These are phyloP conservation scores for Phytopythium vexans DNA, from an alignment of 352 stramenopile genomes.

Conservation along the genomic window DNA sequence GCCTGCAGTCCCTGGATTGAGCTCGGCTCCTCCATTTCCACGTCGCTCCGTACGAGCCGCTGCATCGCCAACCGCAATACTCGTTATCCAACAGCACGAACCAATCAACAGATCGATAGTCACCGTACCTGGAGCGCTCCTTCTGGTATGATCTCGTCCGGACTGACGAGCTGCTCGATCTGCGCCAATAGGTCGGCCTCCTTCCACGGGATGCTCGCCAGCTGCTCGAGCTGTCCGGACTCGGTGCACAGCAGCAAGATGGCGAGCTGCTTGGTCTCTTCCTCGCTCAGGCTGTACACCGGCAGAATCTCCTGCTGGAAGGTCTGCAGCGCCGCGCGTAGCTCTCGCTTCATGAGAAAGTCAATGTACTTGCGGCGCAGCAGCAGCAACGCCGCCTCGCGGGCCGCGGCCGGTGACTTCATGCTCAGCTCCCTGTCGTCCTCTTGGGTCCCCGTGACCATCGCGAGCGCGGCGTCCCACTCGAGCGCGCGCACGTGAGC, in stretches of 20 bases:
- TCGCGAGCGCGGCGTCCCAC: conserved; percentile 55
- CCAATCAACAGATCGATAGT: neutral
- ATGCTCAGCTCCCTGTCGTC: conserved; percentile 19
- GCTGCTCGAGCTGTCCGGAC: conserved; percentile 26
- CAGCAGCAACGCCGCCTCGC: conserved; percentile 46
- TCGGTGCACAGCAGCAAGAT: conserved; percentile 57
- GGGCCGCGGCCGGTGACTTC: conserved; percentile 34
- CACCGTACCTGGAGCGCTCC: conserved; percentile 43
- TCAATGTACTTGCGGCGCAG: conserved; percentile 72
- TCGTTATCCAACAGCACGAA: neutral
- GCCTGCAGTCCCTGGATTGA: conserved; percentile 8
- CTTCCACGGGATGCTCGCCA: conserved; percentile 37
- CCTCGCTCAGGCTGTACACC: conserved; percentile 34
- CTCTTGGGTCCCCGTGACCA: conserved; percentile 14
- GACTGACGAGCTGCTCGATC: conserved; percentile 57
- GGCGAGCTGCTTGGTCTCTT: conserved; percentile 48
- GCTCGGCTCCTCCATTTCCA: conserved; percentile 17
- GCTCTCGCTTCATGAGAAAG: conserved; percentile 31
- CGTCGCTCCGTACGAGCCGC: conserved; percentile 34
- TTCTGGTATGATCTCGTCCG: conserved; percentile 62
- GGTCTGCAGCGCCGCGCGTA: conserved; percentile 38
- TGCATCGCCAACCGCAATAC: conserved; percentile 4
- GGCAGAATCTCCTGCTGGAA: conserved; percentile 73
- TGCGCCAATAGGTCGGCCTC: conserved; percentile 35
- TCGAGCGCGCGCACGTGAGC: conserved; percentile 25